A percentile compares a stretch with the other conserved stretches of the same genome.
These are phyloP conservation scores for Cercospora sojina DNA, from an alignment of 2,329 filamentous ascomycete species.

Conservation along the genomic window DNA sequence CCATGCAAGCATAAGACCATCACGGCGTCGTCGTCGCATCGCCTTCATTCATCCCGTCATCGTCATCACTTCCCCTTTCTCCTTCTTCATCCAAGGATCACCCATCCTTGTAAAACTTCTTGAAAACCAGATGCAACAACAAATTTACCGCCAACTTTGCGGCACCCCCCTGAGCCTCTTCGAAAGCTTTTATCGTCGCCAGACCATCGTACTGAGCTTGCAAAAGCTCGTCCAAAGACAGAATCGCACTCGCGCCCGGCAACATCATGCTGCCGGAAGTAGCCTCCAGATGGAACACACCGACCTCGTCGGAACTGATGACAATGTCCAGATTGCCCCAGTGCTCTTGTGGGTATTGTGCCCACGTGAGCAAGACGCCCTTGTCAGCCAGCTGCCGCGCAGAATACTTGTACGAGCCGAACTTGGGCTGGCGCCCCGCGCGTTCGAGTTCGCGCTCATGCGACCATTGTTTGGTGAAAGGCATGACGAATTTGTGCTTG, in stretches of 20 bases:
- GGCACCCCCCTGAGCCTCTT: slow-evolving; percentile 50
- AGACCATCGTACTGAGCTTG: slow-evolving; percentile 97
- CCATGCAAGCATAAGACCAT: slow-evolving; percentile 1
- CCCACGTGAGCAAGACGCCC: slow-evolving; percentile 90
- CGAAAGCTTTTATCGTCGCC: slow-evolving; percentile 94
- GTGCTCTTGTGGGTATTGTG: slow-evolving; percentile 75
- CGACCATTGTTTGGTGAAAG: slow-evolving; percentile 98
- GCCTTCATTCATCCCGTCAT: background rate
- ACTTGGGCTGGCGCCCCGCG: slow-evolving; percentile 90
- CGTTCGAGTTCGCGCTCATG: slow-evolving; percentile 94
- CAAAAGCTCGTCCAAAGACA: slow-evolving; percentile 88
- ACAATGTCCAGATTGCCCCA: slow-evolving; percentile 94
- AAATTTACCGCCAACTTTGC: slow-evolving; percentile 94
- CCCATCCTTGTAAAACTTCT: slow-evolving; percentile 80
- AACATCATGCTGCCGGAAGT: slow-evolving; percentile 92
- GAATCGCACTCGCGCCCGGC: slow-evolving; percentile 81
- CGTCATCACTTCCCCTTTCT: background rate
- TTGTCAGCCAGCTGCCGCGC: slow-evolving; percentile 86
- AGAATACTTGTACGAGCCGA: slow-evolving; percentile 96
- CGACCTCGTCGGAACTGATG: slow-evolving; percentile 82
- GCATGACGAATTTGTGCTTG: slow-evolving; percentile 72
- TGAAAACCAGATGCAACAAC: slow-evolving; percentile 93
- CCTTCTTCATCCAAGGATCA: slow-evolving; percentile 6
- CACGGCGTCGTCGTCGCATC: background rate
- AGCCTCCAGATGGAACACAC: slow-evolving; percentile 89